Conservation (phyloP, 768 basidiomycete genomes). For the Kwoniella mangroviensis region DNA sequence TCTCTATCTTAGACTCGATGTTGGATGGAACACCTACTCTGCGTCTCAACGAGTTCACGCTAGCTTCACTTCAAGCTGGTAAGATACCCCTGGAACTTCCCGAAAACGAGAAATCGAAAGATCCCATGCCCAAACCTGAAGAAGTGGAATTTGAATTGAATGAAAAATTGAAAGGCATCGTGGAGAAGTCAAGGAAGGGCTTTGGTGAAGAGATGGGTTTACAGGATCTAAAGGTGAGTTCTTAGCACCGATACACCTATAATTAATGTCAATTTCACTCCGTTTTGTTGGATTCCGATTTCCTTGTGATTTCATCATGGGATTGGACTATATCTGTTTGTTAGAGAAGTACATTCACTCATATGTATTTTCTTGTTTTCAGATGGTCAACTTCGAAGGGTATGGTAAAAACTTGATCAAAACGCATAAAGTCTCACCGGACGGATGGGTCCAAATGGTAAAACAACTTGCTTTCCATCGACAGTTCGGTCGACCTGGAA, state of each 20-base stretch:
- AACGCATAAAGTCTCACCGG: constrained; percentile 81
- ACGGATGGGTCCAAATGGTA: constrained; percentile 92
- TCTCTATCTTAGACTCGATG: constrained; percentile 47
- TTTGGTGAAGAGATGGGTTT: constrained; percentile 76
- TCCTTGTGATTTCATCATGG: no score
- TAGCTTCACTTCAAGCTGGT: constrained; percentile 72
- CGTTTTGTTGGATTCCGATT: no score
- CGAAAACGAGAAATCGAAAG: constrained; percentile 47
- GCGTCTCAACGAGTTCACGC: constrained; percentile 90
- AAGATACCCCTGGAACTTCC: constrained; percentile 76
- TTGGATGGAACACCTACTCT: constrained; percentile 90
- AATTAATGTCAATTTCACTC: background rate
- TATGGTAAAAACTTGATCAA: constrained; percentile 91
- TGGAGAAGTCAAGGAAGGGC: constrained; percentile 67
- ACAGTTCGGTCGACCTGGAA: constrained; percentile 70
- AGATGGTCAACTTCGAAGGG: constrained; percentile 81
- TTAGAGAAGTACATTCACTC: no score
- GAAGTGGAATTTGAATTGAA: constrained; percentile 77
- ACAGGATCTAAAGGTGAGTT: constrained; percentile 77
- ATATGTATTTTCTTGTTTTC: background rate
- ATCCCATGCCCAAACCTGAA: constrained; percentile 64
- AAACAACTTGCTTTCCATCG: constrained; percentile 96
- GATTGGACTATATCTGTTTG: no score
- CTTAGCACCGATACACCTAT: background rate
- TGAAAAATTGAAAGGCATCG: constrained; percentile 62